Evolutionary conservation across 208 protist genomes (phyloP).

Genomic region (Trichomonas vaginalis): DNA sequence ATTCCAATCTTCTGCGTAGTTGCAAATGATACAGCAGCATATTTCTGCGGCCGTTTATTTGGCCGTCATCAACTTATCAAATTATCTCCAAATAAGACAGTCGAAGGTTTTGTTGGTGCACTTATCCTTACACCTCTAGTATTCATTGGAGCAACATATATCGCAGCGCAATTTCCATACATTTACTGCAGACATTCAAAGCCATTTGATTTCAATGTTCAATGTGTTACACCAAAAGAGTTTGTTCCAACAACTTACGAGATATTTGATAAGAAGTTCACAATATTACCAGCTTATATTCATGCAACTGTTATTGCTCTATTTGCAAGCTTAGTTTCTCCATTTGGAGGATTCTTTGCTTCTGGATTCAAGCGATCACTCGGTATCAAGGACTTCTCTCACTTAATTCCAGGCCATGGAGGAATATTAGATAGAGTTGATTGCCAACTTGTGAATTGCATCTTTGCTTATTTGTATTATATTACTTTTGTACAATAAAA

Average conservation of each 20-base stretch:
- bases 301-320: slow-evolving; percentile 74
- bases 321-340: slow-evolving; percentile 79
- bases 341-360: slow-evolving; percentile 93
- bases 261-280: background rate
- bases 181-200: background rate
- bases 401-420: slow-evolving; percentile 86
- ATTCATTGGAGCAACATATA: background rate
- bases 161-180: background rate
- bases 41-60: slow-evolving; percentile 49
- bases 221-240: background rate
- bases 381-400: slow-evolving; percentile 88
- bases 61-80: slow-evolving; percentile 42
- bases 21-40: slow-evolving; percentile 43
- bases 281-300: slow-evolving; percentile 50
- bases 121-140: slow-evolving; percentile 36
- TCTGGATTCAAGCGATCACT: slow-evolving; percentile 85
- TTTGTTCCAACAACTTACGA: background rate
- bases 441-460: slow-evolving; percentile 79
- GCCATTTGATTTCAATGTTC: background rate
- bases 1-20: slow-evolving; percentile 35
- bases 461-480: background rate
- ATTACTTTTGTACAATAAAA: background rate
- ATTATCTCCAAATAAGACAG: slow-evolving; percentile 58
- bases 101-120: slow-evolving; percentile 57
- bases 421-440: slow-evolving; percentile 90